Conservation (phyloP, 805 yeast species). For the Schwanniomyces polymorphus region DNA sequence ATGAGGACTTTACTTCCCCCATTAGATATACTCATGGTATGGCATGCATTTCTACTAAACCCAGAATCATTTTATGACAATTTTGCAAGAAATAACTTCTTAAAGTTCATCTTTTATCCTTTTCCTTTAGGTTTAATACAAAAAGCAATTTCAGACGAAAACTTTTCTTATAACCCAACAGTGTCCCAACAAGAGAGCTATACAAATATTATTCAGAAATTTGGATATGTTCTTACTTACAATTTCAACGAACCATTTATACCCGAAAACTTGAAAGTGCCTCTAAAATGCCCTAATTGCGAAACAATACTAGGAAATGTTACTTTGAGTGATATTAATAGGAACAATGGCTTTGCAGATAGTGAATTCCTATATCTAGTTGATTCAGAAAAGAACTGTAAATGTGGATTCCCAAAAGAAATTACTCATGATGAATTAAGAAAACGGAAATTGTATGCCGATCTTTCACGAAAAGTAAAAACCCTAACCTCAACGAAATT, state of each 20-base stretch:
- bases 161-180: no score
- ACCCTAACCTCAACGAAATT: no score
- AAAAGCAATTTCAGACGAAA: no score
- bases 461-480: no score
- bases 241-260: neutral
- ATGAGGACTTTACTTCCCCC: conserved; percentile 12
- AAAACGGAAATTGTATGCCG: conserved; percentile 5
- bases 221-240: neutral
- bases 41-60: conserved; percentile 21
- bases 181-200: no score
- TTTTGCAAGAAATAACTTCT: conserved; percentile 11
- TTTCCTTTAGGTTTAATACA: conserved; percentile 6
- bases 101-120: conserved; percentile 8
- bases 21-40: conserved; percentile 19
- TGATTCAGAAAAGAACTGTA: conserved; percentile 6
- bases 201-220: no score
- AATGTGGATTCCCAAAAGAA: conserved; percentile 10
- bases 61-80: conserved; percentile 15
- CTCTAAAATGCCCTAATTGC: conserved; percentile 15
- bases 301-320: neutral
- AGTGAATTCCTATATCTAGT: conserved; percentile 2
- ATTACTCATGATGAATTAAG: conserved; percentile 5
- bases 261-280: neutral
- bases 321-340: conserved; percentile 5
- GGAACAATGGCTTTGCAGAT: conserved; percentile 9